Base-by-base conservation (phyloP, 768 basidiomycete genomes). In the Flagelloscypha sp. region DNA sequence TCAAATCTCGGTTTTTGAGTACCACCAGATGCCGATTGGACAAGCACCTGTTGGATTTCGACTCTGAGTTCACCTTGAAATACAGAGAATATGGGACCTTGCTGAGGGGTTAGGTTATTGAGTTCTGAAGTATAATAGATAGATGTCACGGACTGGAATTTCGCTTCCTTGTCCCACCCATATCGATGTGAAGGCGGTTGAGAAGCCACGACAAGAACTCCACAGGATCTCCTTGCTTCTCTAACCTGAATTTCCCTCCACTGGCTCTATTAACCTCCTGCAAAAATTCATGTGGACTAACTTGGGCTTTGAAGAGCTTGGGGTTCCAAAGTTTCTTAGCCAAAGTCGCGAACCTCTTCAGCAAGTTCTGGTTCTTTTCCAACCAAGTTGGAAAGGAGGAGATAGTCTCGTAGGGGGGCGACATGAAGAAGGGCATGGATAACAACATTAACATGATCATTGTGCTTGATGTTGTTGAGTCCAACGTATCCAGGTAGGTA, bases 271-370 rank as follows among this genome's bases (percentile, higher is more conserved):
- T 82, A 37, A 98, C 93, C 61, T 98, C 95, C 59, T 99, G 95
- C 37, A 99, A 62, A 56, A 98, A 92, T 55, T 99, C 95, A 55
- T 99, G 95, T n/a, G 95, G 95, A 47, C 83, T 87, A 48, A 97
- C 92, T 70, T 99, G 95, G 41, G 85, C 83, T 59, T 99, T 99
- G 76, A 99, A 99, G 37, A 94, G 62, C 33, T 81, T 69, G 7
- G 93, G 89, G 59, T 95, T 98, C 95, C 95, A 99, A 24, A 97
- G 53, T 59, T 98, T 92, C 58, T 89, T 89, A 2, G 88, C 81
- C 13, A 99, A 71, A 9, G 74, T 68, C 12, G 87, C 80, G 49
- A 98, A 88, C 16, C 95, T 79, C 49, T 78, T 83, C 27, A 97
- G 65, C 36, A 98, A n/a, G 74, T 53, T 99, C 95, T 6, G 87